Conservation (phyloP, 768 basidiomycete species). For the Scleroderma bovista region DNA sequence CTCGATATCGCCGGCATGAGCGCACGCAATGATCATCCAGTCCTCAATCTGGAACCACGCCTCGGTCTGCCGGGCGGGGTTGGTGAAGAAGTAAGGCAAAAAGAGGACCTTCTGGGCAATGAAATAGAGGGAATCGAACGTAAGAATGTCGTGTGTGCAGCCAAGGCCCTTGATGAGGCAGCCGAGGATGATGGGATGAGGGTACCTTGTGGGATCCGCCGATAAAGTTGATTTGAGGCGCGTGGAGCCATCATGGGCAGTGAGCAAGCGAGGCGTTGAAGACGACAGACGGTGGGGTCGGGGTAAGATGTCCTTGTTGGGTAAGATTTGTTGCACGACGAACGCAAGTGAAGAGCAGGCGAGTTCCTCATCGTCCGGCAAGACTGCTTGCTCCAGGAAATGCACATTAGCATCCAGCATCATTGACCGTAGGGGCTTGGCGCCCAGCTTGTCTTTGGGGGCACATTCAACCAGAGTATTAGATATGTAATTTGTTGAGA, state of each 20-base stretch:
- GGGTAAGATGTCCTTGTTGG: background rate
- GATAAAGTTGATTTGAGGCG: constrained; percentile 43
- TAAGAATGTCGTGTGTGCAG: constrained; percentile 51
- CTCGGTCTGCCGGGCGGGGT: constrained; percentile 43
- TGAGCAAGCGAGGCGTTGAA: constrained; percentile 21
- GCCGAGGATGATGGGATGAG: constrained; percentile 47
- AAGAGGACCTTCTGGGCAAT: constrained; percentile 59
- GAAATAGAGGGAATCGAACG: constrained; percentile 63
- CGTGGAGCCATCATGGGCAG: constrained; percentile 39
- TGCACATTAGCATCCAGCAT: constrained; percentile 40
- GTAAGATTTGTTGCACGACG: constrained; percentile 15
- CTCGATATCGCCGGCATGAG: constrained; percentile 75
- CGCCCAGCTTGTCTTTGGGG: constrained; percentile 27
- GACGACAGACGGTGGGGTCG: constrained; percentile 10
- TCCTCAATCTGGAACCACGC: constrained; percentile 83
- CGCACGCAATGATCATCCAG: constrained; percentile 81
- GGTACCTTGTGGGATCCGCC: constrained; percentile 36
- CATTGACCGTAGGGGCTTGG: constrained; percentile 37
- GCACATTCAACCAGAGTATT: constrained; percentile 32
- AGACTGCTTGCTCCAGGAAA: constrained; percentile 20
- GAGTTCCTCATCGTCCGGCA: constrained; percentile 4
- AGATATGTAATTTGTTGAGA: constrained; percentile 53
- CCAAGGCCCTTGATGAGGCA: constrained; percentile 67
- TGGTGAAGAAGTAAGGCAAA: constrained; percentile 31
- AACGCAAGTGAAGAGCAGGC: constrained; percentile 19